Evolutionary conservation across 129 eudicot species (phyloP), one percentile per base, ranked within the genome.

Genomic region (Deinandra increscens): DNA sequence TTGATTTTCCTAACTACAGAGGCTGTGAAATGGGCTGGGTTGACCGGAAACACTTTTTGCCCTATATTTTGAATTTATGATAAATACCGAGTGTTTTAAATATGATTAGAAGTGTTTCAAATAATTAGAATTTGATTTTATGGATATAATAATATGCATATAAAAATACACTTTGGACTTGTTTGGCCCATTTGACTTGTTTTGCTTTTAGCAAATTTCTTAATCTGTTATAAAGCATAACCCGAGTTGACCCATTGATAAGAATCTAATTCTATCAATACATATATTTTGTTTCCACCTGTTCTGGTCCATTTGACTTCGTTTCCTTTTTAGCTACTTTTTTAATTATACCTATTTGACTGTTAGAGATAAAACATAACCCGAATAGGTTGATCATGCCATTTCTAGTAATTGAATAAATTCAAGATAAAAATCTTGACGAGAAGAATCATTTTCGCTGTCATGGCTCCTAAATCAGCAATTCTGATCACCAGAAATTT

Each of bases 341-440:
- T 29, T 37, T 62, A 6, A 13, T 12, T 15, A 31, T 68, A 68
- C 74, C 15, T 43, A 17, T 53, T 53, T 69, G 64, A 51, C 64
- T 31, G 8, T 34, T 66, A 66, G 43, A 14, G 39, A 23, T 66
- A 45, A 44, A 4, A 26, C 39, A 14, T 0, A 6, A 19, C 20
- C 60, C 9, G 58, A 46, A 58, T 26, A 34, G 43, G 31, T 29
- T 11, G 29, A 66, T 9, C 20, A 46, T 10, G 45, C 13, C 17
- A 33, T 53, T 60, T 48, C 22, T 67, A 15, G 43, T 68, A 18
- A 15, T 50, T 68, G 33, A 61, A 11, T 67, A 49, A 55, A 4
- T 20, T 33, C 45, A 22, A n/a, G 3, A 63, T 14, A 36, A 39
- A 39, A 29, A 58, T 58, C 41, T 58, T 26, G 41, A 58, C 29